Evolutionary conservation across 768 basidiomycete genomes (phyloP), one percentile per base, ranked within the genome.

Genomic region (Piloderma croceum): DNA sequence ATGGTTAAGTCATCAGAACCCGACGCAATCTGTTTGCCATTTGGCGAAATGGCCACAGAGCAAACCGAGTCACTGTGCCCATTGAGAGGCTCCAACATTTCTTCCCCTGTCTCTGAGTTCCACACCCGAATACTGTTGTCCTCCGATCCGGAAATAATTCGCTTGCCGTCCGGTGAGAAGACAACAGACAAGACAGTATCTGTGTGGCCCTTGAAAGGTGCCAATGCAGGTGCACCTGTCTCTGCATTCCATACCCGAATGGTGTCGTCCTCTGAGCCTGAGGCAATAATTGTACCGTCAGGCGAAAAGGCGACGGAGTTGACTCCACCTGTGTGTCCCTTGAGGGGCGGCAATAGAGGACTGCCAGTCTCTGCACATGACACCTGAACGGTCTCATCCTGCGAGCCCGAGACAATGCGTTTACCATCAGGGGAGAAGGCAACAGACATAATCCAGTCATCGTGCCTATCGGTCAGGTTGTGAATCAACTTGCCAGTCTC

Each of bases 21-120:
- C 13, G 69, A 69, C 24, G 64, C 67, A 29, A 74, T 57, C 29
- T 64, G 51, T 34, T 61, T 56, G 3, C 68, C 68, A 49, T 71
- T 64, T 21, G 67, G 66, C 6, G 65, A 68, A 41, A 70, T 63
- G 42, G 58, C 46, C 9, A 29, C 27, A 9, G 27, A 29, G 9
- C 15, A 15, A 9, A 29, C 27, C 15, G 10, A 15, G 15, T 29
- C 27, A 9, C 9, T 29, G 15, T 29, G 15, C 9, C 27, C 27
- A 9, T 29, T 15, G 15, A 29, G 27, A 29, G 15, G 10, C 9
- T 29, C 15, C 27, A 29, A 29, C 9, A 15, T 15, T 9, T 9
- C 15, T 41, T 6, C 50, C 9, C 27, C 27, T 29, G 27, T 29
- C 15, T 29, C 27, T 29, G 39, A n/a, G 20, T 49, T 27, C 47